These are phyloP conservation scores for Quercus cerris DNA, from an alignment of 306 rosid species.

Conservation along the genomic window DNA sequence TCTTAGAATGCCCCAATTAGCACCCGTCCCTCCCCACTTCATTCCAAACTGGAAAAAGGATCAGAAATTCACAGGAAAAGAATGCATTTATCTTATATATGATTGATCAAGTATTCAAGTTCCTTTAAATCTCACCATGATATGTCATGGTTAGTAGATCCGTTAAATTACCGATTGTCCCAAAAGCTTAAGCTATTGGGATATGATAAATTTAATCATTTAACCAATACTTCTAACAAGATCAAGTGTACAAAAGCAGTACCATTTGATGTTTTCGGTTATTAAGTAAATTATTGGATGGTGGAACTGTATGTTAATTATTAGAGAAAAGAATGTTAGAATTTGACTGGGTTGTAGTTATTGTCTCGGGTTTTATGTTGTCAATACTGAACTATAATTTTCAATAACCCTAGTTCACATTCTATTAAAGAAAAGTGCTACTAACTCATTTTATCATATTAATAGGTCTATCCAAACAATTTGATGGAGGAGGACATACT, in stretches of 20 bases:
- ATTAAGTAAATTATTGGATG: not conserved
- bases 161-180: too few relatives aligned
- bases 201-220: too few relatives aligned
- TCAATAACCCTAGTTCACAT: not conserved
- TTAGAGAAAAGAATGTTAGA: not conserved
- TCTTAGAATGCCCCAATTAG: not conserved
- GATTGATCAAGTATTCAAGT: not conserved
- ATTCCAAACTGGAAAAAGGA: not conserved
- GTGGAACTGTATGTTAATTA: not conserved
- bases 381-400: not conserved
- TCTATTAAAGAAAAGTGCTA: not conserved
- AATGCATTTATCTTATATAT: too few relatives aligned
- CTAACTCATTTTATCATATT: not conserved
- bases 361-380: not conserved
- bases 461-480: slow-evolving; percentile 2
- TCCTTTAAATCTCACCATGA: not conserved
- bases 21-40: not conserved
- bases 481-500: not conserved
- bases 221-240: too few relatives aligned
- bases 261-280: not conserved
- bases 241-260: not conserved
- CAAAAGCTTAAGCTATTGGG: too few relatives aligned
- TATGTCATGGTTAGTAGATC: not conserved
- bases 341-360: not conserved
- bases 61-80: not conserved